These are phyloP conservation scores for Vitis hybrid DNA, from an alignment of 177 flowering plant species.

Conservation along the genomic window DNA sequence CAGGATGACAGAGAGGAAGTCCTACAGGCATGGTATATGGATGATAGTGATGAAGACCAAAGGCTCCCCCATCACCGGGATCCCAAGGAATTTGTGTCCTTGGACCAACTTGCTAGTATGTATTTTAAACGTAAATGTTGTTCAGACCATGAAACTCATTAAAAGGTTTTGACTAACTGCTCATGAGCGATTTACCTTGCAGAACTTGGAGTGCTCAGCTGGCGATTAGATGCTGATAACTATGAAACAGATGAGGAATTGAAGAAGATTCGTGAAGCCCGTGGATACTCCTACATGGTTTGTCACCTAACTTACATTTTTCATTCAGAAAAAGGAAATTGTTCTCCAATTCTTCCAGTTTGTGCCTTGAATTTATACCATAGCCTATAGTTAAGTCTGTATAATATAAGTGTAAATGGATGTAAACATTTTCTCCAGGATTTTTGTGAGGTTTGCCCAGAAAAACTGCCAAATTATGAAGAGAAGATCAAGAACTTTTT, in stretches of 20 bases:
- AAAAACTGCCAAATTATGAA: conserved; percentile 91
- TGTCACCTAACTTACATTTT: conserved; percentile 7
- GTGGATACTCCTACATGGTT: conserved; percentile 84
- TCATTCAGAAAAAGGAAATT: background rate
- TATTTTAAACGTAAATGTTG: background rate
- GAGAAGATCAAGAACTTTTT: conserved; percentile 85
- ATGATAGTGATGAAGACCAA: conserved; percentile 88
- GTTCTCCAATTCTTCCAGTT: no score
- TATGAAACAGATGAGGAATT: conserved; percentile 86
- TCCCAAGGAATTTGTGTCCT: conserved; percentile 77
- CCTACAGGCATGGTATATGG: conserved; percentile 96
- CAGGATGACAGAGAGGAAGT: conserved; percentile 88
- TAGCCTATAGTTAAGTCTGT: no score
- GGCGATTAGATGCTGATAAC: conserved; percentile 89
- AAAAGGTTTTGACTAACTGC: background rate
- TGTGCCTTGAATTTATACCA: background rate
- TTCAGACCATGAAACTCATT: background rate
- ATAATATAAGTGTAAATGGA: background rate
- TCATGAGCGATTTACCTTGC: conserved; percentile 4
- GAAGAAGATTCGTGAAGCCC: conserved; percentile 82
- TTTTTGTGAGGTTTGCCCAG: conserved; percentile 86
- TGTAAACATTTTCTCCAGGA: conserved; percentile 43
- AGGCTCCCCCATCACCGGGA: conserved; percentile 90
- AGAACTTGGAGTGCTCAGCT: conserved; percentile 94
- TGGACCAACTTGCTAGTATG: conserved; percentile 71